Evolutionary conservation across 2,329 filamentous ascomycete genomes (phyloP), one percentile per base, ranked within the genome.

Genomic region (Simplicillium sp.): DNA sequence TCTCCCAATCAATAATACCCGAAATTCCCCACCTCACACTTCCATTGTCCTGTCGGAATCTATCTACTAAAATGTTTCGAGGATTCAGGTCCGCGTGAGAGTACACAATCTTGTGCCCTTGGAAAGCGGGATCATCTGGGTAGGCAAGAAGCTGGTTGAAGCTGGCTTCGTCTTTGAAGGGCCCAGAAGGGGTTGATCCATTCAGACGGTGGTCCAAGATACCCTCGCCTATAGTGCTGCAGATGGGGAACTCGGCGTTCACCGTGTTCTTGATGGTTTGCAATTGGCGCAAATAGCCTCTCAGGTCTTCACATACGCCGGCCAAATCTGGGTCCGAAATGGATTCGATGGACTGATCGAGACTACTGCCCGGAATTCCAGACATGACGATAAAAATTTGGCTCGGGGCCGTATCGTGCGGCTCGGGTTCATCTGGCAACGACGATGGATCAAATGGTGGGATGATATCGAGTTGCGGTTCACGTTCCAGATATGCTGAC

Each of bases 1-100:
- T 55, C 47, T 72, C 67, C 67, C 67, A 72, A 46, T 71, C 69
- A 17, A 72, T 42, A 17, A 71, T 58, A 3, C 59, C 68, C 34
- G 55, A 54, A 13, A 70, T 54, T 29, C 39, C 11, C 36, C 31
- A 34, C 18, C 4, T 20, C 13, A 11, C 25, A 20, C 9, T 17
- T 3, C 15, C 39, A 11, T 11, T 11, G 4, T n/a, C n/a, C 2
- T 33, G 32, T 16, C 32, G 25, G 11, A 41, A 49, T 29, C 53
- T 52, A 39, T 57, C 49, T 13, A 62, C 49, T 13, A 60, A 38
- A 16, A 62, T 60, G 35, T 61, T 63, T 7, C 54, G 48, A 2
- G 53, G 46, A 34, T 58, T 59, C 6, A 62, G 49, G 37, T 61
- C 57, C 2, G 54, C 55, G 39, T 60, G 56, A 4, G 58, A 58